Percentiles rank a stretch among this genome's conserved stretches.
Conservation (phyloP, 129 eudicot species). For the Escallonia herrerae region DNA sequence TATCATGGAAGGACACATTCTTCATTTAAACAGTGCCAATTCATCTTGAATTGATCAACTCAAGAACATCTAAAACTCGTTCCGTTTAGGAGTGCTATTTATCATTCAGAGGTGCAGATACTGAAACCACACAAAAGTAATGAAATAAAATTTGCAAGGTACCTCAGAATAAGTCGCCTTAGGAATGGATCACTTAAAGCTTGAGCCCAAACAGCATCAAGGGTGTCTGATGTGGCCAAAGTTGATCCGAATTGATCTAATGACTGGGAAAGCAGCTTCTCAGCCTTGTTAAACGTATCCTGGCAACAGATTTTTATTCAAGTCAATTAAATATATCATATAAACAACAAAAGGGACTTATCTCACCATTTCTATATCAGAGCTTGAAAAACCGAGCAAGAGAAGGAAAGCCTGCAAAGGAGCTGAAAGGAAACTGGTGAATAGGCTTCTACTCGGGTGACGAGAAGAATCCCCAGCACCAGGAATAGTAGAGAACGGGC, state of each 20-base stretch:
- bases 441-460: constrained; percentile 65
- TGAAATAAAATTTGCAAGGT: constrained; percentile 5
- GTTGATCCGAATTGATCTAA: constrained; percentile 61
- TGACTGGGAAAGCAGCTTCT: constrained; percentile 51
- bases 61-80: too few species aligned
- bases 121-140: neutral
- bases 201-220: constrained; percentile 86
- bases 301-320: constrained; percentile 21
- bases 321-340: neutral
- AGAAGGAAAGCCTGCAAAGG: constrained; percentile 83
- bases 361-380: constrained; percentile 65
- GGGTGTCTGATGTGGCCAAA: constrained; percentile 49
- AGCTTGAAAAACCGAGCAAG: constrained; percentile 63
- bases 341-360: neutral
- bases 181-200: constrained; percentile 76
- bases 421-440: constrained; percentile 79
- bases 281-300: constrained; percentile 64
- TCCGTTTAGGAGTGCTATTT: neutral
- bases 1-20: too few species aligned
- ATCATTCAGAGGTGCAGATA: neutral
- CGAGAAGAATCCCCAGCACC: constrained; percentile 47
- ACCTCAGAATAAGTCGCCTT: constrained; percentile 81
- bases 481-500: constrained; percentile 40
- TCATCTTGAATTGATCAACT: too few species aligned
- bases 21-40: too few species aligned